phyloP scores from a whole-genome alignment of 2,329 filamentous ascomycete species.

The Trichocomaceae sp. region DNA sequence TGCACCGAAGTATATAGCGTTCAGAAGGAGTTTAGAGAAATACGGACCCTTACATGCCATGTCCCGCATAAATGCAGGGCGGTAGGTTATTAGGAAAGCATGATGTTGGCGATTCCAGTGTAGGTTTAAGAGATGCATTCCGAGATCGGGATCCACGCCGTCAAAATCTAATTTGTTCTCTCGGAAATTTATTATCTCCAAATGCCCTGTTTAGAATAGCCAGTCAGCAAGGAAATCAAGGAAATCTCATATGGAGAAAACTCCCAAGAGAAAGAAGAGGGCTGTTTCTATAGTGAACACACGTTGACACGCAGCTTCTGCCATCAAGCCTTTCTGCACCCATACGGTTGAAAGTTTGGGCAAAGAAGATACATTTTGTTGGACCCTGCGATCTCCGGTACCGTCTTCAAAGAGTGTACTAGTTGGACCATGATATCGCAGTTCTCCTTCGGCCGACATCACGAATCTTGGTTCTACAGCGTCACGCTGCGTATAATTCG shows the following conservation, averaged over 20 bases:
- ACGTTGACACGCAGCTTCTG: slow-evolving; percentile 44
- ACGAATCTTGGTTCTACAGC: slow-evolving; percentile 29
- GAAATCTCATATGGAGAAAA: not conserved
- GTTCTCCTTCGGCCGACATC: slow-evolving; percentile 36
- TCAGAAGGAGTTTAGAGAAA: slow-evolving; percentile 48
- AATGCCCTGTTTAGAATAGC: slow-evolving; percentile 30
- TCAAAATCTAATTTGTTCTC: slow-evolving; percentile 49
- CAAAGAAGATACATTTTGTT: slow-evolving; percentile 11
- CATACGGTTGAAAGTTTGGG: slow-evolving; percentile 16
- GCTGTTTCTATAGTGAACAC: not conserved
- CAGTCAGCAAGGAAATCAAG: not conserved
- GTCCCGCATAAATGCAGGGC: slow-evolving; percentile 48
- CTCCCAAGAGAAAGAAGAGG: not conserved
- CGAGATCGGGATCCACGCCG: slow-evolving; percentile 48
- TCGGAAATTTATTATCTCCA: slow-evolving; percentile 44
- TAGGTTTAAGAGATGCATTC: slow-evolving; percentile 46
- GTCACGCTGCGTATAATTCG: not conserved
- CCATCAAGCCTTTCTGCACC: slow-evolving; percentile 41
- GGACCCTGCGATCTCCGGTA: slow-evolving; percentile 13
- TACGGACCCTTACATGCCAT: slow-evolving; percentile 45
- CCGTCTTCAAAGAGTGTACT: slow-evolving; percentile 45
- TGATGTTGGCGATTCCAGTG: slow-evolving; percentile 52
- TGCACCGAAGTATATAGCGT: slow-evolving; percentile 45
- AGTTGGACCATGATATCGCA: slow-evolving; percentile 47
- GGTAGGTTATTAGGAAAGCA: slow-evolving; percentile 45